Conservation (phyloP, 164 flowering plant species). For the Aristolochia contorta region DNA sequence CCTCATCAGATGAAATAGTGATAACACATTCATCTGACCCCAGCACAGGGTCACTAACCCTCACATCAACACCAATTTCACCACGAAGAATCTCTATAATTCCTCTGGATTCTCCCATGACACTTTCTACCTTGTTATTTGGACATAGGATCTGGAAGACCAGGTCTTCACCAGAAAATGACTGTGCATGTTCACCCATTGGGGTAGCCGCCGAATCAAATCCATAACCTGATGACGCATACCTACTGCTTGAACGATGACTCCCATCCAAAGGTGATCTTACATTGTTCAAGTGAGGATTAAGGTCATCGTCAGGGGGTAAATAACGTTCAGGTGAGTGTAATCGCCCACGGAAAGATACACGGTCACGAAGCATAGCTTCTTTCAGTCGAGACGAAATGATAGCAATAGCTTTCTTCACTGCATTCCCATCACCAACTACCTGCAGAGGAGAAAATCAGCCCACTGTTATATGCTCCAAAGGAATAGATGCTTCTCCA, state of each 20-base stretch:
- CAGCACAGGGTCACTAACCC: conserved; percentile 50
- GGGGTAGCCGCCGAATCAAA: conserved; percentile 39
- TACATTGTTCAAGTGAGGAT: conserved; percentile 36
- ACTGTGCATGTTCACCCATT: conserved; percentile 35
- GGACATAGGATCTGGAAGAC: conserved; percentile 93
- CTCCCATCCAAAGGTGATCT: conserved; percentile 2
- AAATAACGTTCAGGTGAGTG: conserved; percentile 68
- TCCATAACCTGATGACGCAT: conserved; percentile 35
- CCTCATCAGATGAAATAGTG: conserved; percentile 80
- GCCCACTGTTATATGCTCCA: no score
- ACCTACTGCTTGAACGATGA: conserved; percentile 18
- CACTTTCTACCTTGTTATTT: conserved; percentile 48
- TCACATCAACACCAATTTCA: conserved; percentile 86
- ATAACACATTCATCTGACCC: conserved; percentile 73
- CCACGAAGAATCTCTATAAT: conserved; percentile 67
- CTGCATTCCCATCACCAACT: conserved; percentile 67
- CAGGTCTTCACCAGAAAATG: conserved; percentile 52
- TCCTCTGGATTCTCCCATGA: conserved; percentile 77
- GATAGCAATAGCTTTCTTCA: conserved; percentile 71
- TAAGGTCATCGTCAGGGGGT: conserved; percentile 69
- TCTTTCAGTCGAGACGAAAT: conserved; percentile 88
- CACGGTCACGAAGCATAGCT: conserved; percentile 91
- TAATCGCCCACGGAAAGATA: conserved; percentile 54
- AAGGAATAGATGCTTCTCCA: no score
- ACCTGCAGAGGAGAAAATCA: conserved; percentile 30